A percentile compares a stretch with the other conserved stretches of the same genome.
phyloP scores from a whole-genome alignment of 306 rosid genomes.

The Biancaea sappan region DNA sequence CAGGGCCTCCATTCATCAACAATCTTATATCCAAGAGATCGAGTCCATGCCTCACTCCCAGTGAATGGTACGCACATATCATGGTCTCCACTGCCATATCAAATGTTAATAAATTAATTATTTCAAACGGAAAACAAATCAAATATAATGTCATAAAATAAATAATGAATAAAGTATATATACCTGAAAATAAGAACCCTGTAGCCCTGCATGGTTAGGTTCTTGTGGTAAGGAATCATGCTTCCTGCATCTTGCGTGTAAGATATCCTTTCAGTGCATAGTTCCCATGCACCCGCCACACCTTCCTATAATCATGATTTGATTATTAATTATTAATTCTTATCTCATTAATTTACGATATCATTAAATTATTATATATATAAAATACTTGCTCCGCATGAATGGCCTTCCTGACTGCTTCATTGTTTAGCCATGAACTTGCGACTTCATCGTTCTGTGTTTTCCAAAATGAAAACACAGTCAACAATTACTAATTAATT shows the following conservation, averaged over 20 bases:
- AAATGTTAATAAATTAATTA: background rate
- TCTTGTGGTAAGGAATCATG: slow-evolving; percentile 76
- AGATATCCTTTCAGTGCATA: slow-evolving; percentile 51
- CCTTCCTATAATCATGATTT: slow-evolving; percentile 47
- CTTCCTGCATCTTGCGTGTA: slow-evolving; percentile 36
- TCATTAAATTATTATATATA: no score
- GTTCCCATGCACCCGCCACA: slow-evolving; percentile 58
- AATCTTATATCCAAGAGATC: slow-evolving; percentile 61
- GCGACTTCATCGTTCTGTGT: no score
- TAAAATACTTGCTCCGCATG: slow-evolving; percentile 54
- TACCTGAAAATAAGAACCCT: slow-evolving; percentile 68
- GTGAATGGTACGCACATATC: slow-evolving; percentile 89
- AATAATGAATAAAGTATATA: no score
- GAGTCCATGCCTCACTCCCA: slow-evolving; percentile 78
- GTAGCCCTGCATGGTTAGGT: slow-evolving; percentile 58
- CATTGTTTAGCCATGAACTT: no score
- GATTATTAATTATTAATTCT: no score
- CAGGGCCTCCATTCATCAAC: slow-evolving; percentile 70
- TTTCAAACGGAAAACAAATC: no score
- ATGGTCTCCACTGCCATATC: slow-evolving; percentile 67
- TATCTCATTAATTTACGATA: no score
- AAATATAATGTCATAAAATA: background rate
- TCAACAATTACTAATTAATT: no score
- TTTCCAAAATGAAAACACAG: no score
- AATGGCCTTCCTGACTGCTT: slow-evolving; percentile 63